Evolutionary conservation across 1,284 basidiomycete species (phyloP).

Genomic region (Coniferiporia sulphurascens): DNA sequence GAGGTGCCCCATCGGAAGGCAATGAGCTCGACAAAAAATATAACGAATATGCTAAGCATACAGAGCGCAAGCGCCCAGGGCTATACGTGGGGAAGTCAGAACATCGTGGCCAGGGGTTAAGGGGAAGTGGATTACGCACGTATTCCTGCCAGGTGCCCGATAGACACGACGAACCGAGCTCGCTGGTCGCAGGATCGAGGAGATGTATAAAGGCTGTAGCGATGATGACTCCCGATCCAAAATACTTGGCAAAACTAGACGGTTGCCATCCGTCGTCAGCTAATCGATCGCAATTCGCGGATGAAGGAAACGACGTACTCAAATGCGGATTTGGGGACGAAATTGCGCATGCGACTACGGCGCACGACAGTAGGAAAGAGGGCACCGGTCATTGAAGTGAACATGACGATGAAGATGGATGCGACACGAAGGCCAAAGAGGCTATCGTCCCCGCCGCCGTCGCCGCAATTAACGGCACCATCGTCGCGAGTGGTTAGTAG

Average conservation of each 20-base stretch:
- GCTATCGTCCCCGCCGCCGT: constrained; percentile 34
- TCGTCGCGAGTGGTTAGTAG: constrained; percentile 20
- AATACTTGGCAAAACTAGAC: constrained; percentile 86
- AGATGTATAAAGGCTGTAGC: constrained; percentile 92
- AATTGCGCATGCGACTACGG: constrained; percentile 48
- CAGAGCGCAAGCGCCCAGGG: constrained; percentile 79
- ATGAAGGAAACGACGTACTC: constrained; percentile 48
- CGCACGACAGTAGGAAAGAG: constrained; percentile 80
- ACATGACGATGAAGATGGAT: constrained; percentile 85
- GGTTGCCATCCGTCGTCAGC: background rate
- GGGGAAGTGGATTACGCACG: constrained; percentile 40
- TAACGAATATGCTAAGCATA: constrained; percentile 73
- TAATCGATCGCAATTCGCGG: background rate
- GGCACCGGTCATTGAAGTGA: constrained; percentile 64
- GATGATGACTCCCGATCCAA: constrained; percentile 93
- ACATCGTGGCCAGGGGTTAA: background rate
- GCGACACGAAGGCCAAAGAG: constrained; percentile 62
- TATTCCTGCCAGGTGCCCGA: constrained; percentile 67
- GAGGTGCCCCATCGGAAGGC: constrained; percentile 79
- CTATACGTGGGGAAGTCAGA: constrained; percentile 32
- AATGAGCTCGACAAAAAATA: constrained; percentile 82
- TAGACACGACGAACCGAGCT: constrained; percentile 72
- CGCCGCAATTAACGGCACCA: constrained; percentile 24
- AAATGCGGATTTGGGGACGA: constrained; percentile 59
- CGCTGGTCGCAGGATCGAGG: constrained; percentile 70